Base-by-base conservation (phyloP, 441 rosid species). In the Lepidium campestre region DNA sequence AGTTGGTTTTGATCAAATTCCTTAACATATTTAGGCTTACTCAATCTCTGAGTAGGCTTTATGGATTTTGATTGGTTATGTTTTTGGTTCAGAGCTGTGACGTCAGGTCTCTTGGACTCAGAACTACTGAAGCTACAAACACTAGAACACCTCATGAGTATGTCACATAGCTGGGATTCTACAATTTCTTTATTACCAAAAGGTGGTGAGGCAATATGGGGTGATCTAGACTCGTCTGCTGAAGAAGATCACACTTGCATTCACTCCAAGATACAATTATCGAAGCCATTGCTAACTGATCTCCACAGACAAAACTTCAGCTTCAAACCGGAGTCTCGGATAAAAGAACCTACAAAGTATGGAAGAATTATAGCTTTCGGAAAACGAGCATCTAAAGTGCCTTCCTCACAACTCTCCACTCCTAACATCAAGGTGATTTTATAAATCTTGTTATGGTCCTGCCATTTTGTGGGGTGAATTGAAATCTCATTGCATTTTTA, bases 161-260 rank as follows among this genome's bases (percentile, higher is more conserved):
- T 89, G 62, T 60, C 80, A 70, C 80, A 89, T 65, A 86, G 89
- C 12, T 89, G 96, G 96, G 92, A 86, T 69, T 83, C 96, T 3
- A n/a, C 65, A 17, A 62, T 82, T 36, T 85, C 90, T 8, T 67
- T 85, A 80, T 13, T 89, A 52, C 96, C 93, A 34, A 86, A 89
- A 67, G 92, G 96, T 2, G 93, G 96, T 70, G 90, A 86, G 55
- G 59, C 80, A 20, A 79, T 89, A 15, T 86, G 90, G 96, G 90
- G 90, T 3, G 58, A 75, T 81, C 59, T 78, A 66, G 86, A 89
- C 47, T 77, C 83, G 73, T 78, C 83, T 6, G 81, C 82, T 4
- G 91, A 85, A 71, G 90, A 78, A 76, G 77, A 68, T 29, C 46
- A 65, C 20, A 45, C n/a, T 4, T 85, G 89, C 41, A 67, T 36